These are phyloP conservation scores for Caloboletus firmus DNA, from an alignment of 1,284 basidiomycete genomes.

Conservation along the genomic window DNA sequence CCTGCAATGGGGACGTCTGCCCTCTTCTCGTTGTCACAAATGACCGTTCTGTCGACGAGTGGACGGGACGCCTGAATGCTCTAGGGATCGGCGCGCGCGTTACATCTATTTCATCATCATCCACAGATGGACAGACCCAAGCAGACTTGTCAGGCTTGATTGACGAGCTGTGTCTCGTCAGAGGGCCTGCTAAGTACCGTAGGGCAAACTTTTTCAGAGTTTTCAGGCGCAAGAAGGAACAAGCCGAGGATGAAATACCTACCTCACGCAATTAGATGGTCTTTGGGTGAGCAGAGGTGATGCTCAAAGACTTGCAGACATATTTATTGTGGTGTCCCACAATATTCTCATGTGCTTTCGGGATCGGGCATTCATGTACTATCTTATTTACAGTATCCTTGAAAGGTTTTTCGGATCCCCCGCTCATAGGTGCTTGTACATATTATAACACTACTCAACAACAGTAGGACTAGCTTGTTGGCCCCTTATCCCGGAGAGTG, in stretches of 20 bases:
- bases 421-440: not conserved
- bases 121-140: not conserved
- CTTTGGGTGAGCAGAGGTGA: not conserved
- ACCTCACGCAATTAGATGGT: not conserved
- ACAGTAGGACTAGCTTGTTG: not conserved
- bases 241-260: not conserved
- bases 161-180: constrained; percentile 30
- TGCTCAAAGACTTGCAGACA: not conserved
- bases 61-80: constrained; percentile 10
- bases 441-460: not conserved
- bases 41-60: constrained; percentile 3
- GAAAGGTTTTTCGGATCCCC: not conserved
- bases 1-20: constrained; percentile 26
- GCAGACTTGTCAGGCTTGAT: constrained; percentile 10
- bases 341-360: not conserved
- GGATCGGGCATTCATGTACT: not conserved
- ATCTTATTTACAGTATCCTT: constrained; percentile 7
- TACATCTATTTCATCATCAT: constrained; percentile 5
- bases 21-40: constrained; percentile 29
- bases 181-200: constrained; percentile 22
- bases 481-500: not conserved
- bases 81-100: constrained; percentile 24
- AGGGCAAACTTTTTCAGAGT: constrained; percentile 16
- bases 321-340: not conserved
- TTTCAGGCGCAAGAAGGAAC: constrained; percentile 21